These are phyloP conservation scores for Hypoxylon sp. DNA, from an alignment of 2,329 filamentous ascomycete genomes.

Conservation along the genomic window DNA sequence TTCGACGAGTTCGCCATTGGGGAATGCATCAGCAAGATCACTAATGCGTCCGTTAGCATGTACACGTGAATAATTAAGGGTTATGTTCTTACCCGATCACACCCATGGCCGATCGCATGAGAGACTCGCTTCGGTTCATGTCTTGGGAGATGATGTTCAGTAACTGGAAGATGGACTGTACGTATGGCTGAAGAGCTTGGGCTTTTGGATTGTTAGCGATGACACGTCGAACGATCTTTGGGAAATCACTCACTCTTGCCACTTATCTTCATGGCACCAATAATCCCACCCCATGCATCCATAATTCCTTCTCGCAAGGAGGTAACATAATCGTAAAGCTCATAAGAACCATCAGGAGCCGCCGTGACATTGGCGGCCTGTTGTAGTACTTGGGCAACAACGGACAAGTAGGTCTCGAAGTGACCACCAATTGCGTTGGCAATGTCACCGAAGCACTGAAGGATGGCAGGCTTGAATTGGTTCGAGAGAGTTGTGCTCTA, in stretches of 20 bases:
- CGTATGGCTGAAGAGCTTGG: slow-evolving; percentile 79
- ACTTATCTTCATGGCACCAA: slow-evolving; percentile 91
- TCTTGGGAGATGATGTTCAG: slow-evolving; percentile 86
- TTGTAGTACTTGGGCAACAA: slow-evolving; percentile 94
- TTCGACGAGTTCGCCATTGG: slow-evolving; percentile 85
- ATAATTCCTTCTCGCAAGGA: slow-evolving; percentile 97
- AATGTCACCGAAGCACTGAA: slow-evolving; percentile 98
- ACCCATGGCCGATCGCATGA: slow-evolving; percentile 96
- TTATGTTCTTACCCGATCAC: slow-evolving; percentile 84
- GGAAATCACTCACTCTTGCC: slow-evolving; percentile 74
- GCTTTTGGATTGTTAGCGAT: slow-evolving; percentile 64
- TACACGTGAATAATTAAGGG: slow-evolving; percentile 5
- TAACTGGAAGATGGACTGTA: slow-evolving; percentile 88
- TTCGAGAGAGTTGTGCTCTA: slow-evolving; percentile 89
- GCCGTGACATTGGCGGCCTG: slow-evolving; percentile 89
- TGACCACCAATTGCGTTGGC: slow-evolving; percentile 91
- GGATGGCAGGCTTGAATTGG: slow-evolving; percentile 97
- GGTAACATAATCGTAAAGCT: slow-evolving; percentile 97
- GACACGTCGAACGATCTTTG: not conserved
- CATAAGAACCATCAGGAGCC: slow-evolving; percentile 84
- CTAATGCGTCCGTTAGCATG: slow-evolving; percentile 64
- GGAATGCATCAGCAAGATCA: slow-evolving; percentile 94
- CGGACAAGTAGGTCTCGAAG: slow-evolving; percentile 92
- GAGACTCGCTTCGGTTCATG: slow-evolving; percentile 88
- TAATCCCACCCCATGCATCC: slow-evolving; percentile 98